Base-by-base conservation (phyloP, 768 basidiomycete species). In the Mrakia frigida region DNA sequence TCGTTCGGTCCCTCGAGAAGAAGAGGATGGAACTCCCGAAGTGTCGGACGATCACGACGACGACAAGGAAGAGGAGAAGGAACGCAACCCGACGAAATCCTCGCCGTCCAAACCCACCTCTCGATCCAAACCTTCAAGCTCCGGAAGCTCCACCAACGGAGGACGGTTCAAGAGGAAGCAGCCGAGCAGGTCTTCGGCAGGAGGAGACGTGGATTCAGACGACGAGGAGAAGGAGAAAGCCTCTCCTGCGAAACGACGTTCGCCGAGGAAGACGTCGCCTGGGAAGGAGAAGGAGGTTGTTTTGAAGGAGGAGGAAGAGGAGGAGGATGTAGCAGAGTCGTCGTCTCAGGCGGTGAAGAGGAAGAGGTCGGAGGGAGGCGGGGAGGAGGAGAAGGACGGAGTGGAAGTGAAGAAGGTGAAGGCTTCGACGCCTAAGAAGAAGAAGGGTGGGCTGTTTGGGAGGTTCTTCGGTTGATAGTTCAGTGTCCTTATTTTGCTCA, bases 1-100 rank as follows among this genome's bases (percentile, higher is more conserved):
- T n/a, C 65, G 65, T 25, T 68, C 65, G 25, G 65, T 68, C 39
- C 65, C 65, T 41, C 65, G 65, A 18, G 65, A 68, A n/a, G 65
- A 35, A 10, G 65, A 68, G 35, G 65, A 68, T 23, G 35, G 37
- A n/a, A 68, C 21, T 35, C 37, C 63, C 9, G 65, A 41, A 21
- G 35, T 25, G 21, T 39, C 35, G 6, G 65, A 39, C 37, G 35
- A 39, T 21, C 18, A 39, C 0, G 39, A 56, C n/a, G 56, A 56
- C n/a, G 6, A 56, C 25, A 25, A 56, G 23, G 7, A 25, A 9
- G n/a, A 25, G 23, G 25, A 56, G 3, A 7, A 21, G 18, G 2
- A 2, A 28, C 13, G 25, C 33, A 63, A 33, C 10, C 35, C 65
- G 6, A 25, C 65, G 18, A 68, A 41, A 39, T 39, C 35, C 6